Conservation (phyloP, 2,329 filamentous ascomycete genomes). For the Claviceps fusiformis region DNA sequence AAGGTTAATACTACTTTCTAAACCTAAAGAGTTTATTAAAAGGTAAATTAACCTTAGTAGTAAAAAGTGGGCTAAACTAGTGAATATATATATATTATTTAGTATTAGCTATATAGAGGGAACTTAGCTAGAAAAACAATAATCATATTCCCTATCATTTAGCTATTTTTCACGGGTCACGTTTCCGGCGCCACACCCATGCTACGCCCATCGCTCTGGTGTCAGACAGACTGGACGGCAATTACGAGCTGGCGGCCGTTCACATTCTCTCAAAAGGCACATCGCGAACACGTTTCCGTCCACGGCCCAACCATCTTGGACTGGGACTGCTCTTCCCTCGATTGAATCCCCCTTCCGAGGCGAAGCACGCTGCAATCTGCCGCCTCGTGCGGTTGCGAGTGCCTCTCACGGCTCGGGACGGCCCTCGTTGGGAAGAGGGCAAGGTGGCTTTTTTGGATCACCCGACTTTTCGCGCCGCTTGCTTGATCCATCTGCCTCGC, state of each 20-base stretch:
- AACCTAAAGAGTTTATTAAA: too few species aligned
- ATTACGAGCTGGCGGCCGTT: not conserved
- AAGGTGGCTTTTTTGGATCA: not conserved
- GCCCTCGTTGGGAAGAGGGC: not conserved
- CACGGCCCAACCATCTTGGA: not conserved
- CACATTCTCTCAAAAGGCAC: not conserved
- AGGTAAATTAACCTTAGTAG: too few species aligned
- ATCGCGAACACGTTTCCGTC: not conserved
- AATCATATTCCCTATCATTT: too few species aligned
- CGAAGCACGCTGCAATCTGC: not conserved
- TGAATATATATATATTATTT: too few species aligned
- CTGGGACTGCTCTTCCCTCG: not conserved
- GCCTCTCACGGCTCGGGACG: not conserved
- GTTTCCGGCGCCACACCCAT: not conserved
- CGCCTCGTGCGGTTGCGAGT: not conserved
- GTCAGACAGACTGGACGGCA: slow-evolving; percentile 1
- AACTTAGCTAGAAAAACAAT: too few species aligned
- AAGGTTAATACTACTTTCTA: too few species aligned
- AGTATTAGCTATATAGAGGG: too few species aligned
- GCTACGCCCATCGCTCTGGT: not conserved
- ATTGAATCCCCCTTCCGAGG: not conserved
- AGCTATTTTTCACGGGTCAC: too few species aligned
- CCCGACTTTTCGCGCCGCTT: not conserved
- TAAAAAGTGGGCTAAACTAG: too few species aligned
- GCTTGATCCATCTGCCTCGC: not conserved